Evolutionary conservation across 2,329 filamentous ascomycete genomes (phyloP).

Genomic region (Metarhizium brunneum): DNA sequence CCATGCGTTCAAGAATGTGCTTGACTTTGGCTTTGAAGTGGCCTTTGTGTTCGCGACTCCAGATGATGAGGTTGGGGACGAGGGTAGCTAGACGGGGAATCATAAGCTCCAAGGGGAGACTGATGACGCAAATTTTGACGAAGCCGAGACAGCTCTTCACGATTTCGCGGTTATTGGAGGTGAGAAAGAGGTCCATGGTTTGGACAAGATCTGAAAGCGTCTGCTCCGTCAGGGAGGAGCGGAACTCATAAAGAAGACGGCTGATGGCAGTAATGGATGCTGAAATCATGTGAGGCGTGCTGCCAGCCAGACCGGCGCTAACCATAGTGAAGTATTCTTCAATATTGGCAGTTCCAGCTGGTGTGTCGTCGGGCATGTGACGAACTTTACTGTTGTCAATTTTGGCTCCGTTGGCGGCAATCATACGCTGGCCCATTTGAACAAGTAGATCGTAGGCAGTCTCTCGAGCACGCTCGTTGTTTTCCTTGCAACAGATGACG

Average conservation of each 20-base stretch:
- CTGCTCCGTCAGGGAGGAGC: slow-evolving; percentile 54
- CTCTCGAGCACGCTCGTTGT: slow-evolving; percentile 88
- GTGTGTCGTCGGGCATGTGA: slow-evolving; percentile 75
- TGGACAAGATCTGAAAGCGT: slow-evolving; percentile 79
- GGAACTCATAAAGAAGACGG: slow-evolving; percentile 89
- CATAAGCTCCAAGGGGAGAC: slow-evolving; percentile 71
- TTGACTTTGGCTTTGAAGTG: slow-evolving; percentile 97
- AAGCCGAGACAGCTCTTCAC: slow-evolving; percentile 92
- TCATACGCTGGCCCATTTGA: slow-evolving; percentile 76
- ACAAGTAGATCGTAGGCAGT: slow-evolving; percentile 86
- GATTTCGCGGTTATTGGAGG: slow-evolving; percentile 93
- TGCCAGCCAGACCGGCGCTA: slow-evolving; percentile 84
- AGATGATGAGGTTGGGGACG: slow-evolving; percentile 84
- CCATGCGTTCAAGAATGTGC: slow-evolving; percentile 92
- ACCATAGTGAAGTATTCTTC: slow-evolving; percentile 99
- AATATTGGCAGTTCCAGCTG: slow-evolving; percentile 67
- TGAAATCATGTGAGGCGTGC: slow-evolving; percentile 93
- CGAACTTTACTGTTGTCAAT: slow-evolving; percentile 83
- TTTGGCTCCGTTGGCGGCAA: slow-evolving; percentile 51
- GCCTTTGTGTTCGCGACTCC: slow-evolving; percentile 97
- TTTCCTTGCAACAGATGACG: slow-evolving; percentile 93
- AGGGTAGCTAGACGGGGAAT: slow-evolving; percentile 66
- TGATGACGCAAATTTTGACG: slow-evolving; percentile 90
- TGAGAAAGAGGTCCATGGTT: slow-evolving; percentile 92
- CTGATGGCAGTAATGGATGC: slow-evolving; percentile 93